These are phyloP conservation scores for Rhizoclosmatium globosum DNA, from an alignment of 192 early-diverging fungal genomes.

Conservation along the genomic window DNA sequence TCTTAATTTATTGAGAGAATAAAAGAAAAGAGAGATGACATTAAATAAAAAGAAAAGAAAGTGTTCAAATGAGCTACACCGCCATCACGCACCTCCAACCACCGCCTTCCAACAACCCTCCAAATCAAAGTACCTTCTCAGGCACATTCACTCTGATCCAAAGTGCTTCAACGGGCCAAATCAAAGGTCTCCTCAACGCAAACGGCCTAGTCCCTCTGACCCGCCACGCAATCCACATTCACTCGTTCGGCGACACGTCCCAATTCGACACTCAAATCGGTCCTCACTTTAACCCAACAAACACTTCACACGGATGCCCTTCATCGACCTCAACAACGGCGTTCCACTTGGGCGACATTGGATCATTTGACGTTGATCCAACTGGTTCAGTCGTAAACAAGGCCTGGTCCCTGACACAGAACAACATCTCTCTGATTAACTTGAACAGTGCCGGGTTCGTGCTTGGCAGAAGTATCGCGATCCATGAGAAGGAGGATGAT, in stretches of 20 bases:
- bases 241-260: constrained; percentile 37
- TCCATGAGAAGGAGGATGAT: constrained; percentile 41
- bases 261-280: background rate
- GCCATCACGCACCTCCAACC: no score
- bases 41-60: no score
- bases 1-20: no score
- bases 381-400: constrained; percentile 6
- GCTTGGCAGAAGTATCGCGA: constrained; percentile 31
- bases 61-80: no score
- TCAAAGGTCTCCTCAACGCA: no score
- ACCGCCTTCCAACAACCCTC: no score
- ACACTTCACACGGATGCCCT: constrained; percentile 28
- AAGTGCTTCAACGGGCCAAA: no score
- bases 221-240: constrained; percentile 39
- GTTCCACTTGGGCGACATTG: constrained; percentile 37
- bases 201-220: constrained; percentile 33
- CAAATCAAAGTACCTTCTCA: no score
- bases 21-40: no score
- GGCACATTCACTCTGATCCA: no score
- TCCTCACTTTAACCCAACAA: constrained; percentile 41
- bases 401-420: background rate
- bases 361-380: constrained; percentile 36
- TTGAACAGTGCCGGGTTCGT: background rate
- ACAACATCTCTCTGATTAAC: background rate
- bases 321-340: background rate